Evolutionary conservation across 75 land plant species (phyloP), one percentile per base, ranked within the genome.

Genomic region (Sequoia sempervirens): DNA sequence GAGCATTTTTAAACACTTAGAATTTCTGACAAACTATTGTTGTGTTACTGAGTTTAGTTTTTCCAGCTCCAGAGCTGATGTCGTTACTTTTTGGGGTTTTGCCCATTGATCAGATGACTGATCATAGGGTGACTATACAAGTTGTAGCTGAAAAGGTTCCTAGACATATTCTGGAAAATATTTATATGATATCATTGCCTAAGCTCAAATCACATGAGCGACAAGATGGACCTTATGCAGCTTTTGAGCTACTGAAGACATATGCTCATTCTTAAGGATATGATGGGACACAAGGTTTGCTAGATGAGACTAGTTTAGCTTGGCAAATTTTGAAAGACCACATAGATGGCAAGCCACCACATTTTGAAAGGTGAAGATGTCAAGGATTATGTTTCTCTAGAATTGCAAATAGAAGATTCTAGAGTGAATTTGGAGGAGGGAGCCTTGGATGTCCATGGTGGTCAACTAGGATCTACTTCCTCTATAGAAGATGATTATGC

Each of bases 41-140:
- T 97, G n/a, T 97, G 99, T 88, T 98, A 97, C 80, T 97, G 99
- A 98, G 99, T 50, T 82, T 97, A 75, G 98, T 97, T 52, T 97
- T 97, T 74, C 98, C 99, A 93, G 95, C 82, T 96, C 99, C 20
- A 87, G 93, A 81, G 88, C 93, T 83, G 99, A 96, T 36, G 96
- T 97, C 98, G 90, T 94, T 86, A 95, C 99, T 47, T 90, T 90
- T 89, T 26, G 99, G 99, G n/a, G 99, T 96, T 9, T 72, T 97
- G 83, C 99, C 99, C 14, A 91, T 96, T 83, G 96, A 97, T 83
- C 84, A 94, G 75, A 91, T 97, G 94, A 97, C 98, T 30, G 96
- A 94, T 74, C 94, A 96, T 40, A 84, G 99, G 40, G 92, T 90
- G 46, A 94, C 99, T 43, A 89, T 94, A n/a, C 98, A 97, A 79